Conservation (phyloP, 768 basidiomycete genomes). For the Daedalea quercina region DNA sequence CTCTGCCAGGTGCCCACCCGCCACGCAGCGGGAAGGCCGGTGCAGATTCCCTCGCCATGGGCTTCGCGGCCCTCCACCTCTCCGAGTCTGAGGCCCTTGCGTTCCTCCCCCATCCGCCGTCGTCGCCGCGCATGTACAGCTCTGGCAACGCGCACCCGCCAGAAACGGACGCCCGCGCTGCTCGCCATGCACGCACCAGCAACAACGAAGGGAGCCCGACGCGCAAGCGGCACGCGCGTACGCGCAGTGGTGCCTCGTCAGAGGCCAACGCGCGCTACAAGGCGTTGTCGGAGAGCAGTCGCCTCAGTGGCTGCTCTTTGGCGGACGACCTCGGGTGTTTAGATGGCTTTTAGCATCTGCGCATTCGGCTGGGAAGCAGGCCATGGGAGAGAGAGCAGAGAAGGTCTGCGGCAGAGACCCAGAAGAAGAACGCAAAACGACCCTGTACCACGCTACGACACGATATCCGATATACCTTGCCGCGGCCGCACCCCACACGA, state of each 20-base stretch:
- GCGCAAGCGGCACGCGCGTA: not conserved
- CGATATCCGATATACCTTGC: not conserved
- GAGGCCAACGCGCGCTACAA: constrained; percentile 11
- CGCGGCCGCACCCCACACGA: not conserved
- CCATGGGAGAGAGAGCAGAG: not conserved
- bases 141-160: not conserved
- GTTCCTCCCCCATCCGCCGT: constrained; percentile 20
- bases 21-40: not conserved
- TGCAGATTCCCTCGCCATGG: not conserved
- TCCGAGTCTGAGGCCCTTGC: constrained; percentile 11
- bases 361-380: not conserved
- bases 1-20: constrained; percentile 9
- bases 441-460: no score
- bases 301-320: constrained; percentile 5
- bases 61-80: constrained; percentile 6
- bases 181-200: not conserved
- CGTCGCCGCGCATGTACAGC: not conserved
- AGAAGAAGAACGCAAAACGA: not conserved
- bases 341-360: constrained; percentile 13
- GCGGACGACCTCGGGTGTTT: constrained; percentile 16
- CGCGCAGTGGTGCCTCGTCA: constrained; percentile 5
- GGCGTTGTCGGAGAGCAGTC: constrained; percentile 9
- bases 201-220: constrained; percentile 2
- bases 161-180: not conserved
- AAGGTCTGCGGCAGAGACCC: not conserved